Conservation (phyloP, 768 basidiomycete genomes). For the Amyloporia xantha region DNA sequence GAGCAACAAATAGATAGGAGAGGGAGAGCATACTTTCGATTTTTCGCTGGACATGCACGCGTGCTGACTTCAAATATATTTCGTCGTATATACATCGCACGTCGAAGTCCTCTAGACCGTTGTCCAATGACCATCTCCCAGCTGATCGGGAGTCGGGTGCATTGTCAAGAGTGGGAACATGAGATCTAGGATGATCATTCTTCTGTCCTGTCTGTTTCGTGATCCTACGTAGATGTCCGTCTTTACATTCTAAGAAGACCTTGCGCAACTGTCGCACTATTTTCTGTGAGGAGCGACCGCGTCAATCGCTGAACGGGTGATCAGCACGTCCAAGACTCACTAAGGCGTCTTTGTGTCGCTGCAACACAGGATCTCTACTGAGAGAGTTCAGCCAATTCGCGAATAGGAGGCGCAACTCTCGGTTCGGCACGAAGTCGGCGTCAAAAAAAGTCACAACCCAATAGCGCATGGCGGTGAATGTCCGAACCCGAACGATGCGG, state of each 20-base stretch:
- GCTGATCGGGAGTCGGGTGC: no score
- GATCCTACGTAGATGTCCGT: constrained; percentile 36
- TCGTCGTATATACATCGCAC: no score
- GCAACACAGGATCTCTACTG: constrained; percentile 61
- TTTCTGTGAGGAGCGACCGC: constrained; percentile 38
- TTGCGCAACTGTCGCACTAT: constrained; percentile 80
- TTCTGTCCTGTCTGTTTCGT: neutral
- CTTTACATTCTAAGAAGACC: constrained; percentile 76
- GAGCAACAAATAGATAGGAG: no score
- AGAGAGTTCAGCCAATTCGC: constrained; percentile 81
- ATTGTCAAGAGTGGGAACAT: no score
- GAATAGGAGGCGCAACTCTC: constrained; percentile 64
- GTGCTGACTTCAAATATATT: no score
- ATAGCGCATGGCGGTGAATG: constrained; percentile 84
- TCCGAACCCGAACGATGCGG: constrained; percentile 78
- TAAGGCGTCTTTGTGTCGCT: constrained; percentile 59
- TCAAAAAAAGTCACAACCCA: constrained; percentile 90
- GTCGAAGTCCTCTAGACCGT: no score
- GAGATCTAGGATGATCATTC: no score
- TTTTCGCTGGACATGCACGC: no score
- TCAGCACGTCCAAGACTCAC: constrained; percentile 33
- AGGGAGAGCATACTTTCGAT: no score
- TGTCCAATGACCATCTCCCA: no score
- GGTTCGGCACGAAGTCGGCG: constrained; percentile 80
- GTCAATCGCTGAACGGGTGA: constrained; percentile 4